These are phyloP conservation scores for Podaxis mareebaensis DNA, from an alignment of 768 basidiomycete genomes.

Conservation along the genomic window DNA sequence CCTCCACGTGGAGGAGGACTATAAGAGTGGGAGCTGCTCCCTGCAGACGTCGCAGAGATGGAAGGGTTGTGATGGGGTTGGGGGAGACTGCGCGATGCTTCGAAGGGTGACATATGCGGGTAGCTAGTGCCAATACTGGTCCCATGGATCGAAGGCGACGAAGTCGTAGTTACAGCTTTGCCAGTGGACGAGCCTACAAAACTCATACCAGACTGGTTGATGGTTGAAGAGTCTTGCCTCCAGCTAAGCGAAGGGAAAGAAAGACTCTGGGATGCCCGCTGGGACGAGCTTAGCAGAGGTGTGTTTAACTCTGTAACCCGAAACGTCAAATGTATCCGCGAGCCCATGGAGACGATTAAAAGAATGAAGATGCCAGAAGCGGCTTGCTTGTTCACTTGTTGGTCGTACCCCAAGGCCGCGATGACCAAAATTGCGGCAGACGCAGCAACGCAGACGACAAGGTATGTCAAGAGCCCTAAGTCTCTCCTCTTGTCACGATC, in stretches of 20 bases:
- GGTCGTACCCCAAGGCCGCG: slow-evolving; percentile 25
- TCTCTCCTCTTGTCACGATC: neutral
- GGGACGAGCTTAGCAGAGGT: neutral
- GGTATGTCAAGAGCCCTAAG: neutral
- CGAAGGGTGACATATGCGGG: neutral
- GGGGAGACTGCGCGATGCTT: neutral
- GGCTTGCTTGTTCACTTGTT: slow-evolving; percentile 29
- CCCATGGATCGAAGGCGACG: neutral
- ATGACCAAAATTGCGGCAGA: slow-evolving; percentile 29
- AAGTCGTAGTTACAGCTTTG: neutral
- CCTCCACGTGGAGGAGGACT: neutral
- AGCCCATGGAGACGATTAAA: slow-evolving; percentile 32
- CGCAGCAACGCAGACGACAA: slow-evolving; percentile 23
- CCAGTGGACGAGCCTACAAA: neutral
- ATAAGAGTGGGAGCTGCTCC: neutral
- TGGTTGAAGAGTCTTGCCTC: neutral
- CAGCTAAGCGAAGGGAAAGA: neutral
- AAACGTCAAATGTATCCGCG: slow-evolving; percentile 29
- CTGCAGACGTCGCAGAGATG: neutral
- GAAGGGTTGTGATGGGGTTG: neutral
- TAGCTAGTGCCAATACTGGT: neutral
- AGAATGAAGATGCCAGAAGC: slow-evolving; percentile 30
- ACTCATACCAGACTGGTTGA: neutral
- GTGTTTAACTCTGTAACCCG: neutral
- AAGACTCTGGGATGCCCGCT: neutral